Evolutionary conservation across 495 filamentous ascomycete species (phyloP).

Genomic region (Beverwykella pulmonaria): DNA sequence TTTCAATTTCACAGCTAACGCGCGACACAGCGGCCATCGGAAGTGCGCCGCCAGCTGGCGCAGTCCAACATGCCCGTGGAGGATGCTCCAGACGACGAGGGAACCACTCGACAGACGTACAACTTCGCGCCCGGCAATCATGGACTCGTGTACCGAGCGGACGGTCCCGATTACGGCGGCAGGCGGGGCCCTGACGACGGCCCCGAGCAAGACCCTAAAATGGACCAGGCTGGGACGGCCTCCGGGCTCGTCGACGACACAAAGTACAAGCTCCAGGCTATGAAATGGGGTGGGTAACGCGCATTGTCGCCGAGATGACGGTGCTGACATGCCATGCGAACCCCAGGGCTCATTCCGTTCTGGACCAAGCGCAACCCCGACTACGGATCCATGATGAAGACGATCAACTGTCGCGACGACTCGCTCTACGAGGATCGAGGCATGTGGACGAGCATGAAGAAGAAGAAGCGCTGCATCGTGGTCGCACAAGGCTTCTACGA

Average conservation of each 20-base stretch:
- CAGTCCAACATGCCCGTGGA: conserved; percentile 75
- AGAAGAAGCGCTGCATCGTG: conserved; percentile 82
- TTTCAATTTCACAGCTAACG: conserved; percentile 44
- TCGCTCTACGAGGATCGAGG: conserved; percentile 73
- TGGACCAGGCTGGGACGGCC: not conserved
- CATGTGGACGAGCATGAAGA: conserved; percentile 92
- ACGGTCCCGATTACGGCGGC: conserved; percentile 59
- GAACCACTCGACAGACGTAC: conserved; percentile 69
- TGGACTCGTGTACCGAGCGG: conserved; percentile 84
- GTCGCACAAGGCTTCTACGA: conserved; percentile 93
- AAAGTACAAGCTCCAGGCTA: conserved; percentile 79
- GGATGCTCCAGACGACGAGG: conserved; percentile 73
- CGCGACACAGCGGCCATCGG: conserved; percentile 55
- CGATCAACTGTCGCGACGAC: conserved; percentile 95
- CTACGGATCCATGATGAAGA: conserved; percentile 75
- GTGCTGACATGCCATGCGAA: conserved; percentile 14
- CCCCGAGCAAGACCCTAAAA: conserved; percentile 45
- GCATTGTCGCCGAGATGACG: not conserved
- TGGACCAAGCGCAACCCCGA: conserved; percentile 84
- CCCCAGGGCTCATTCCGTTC: conserved; percentile 73
- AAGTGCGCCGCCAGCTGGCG: conserved; percentile 70
- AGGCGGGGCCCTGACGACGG: conserved; percentile 7
- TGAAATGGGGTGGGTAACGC: conserved; percentile 73
- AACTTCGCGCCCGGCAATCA: conserved; percentile 91
- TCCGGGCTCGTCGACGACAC: conserved; percentile 16